These are phyloP conservation scores for Carex sylvatica DNA, from an alignment of 202 grass and related monocot species.

Conservation along the genomic window DNA sequence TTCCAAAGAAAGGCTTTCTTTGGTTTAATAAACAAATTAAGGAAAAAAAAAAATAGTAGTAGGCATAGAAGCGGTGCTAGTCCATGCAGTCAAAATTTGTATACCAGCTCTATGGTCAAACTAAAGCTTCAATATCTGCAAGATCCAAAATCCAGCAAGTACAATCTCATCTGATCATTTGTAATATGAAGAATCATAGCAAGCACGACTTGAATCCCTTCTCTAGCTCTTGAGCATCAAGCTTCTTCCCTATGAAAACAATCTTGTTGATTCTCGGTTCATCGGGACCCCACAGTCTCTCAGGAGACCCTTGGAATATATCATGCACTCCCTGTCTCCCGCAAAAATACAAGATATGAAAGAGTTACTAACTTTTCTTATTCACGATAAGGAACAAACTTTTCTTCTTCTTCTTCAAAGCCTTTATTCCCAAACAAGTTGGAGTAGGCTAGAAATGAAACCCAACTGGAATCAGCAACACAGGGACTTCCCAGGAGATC, in stretches of 20 bases:
- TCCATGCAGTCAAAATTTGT: constrained; percentile 4
- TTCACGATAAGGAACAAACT: background rate
- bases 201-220: constrained; percentile 91
- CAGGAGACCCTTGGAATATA: constrained; percentile 98
- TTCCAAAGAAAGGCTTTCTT: background rate
- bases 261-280: constrained; percentile 91
- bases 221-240: constrained; percentile 77
- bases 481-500: too few species aligned
- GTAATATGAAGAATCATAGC: constrained; percentile 16
- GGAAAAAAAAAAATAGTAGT: background rate
- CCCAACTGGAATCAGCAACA: too few species aligned
- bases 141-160: background rate
- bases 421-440: too few species aligned
- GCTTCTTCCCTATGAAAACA: constrained; percentile 92
- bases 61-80: background rate
- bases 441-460: too few species aligned
- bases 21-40: background rate
- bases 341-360: background rate
- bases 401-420: too few species aligned
- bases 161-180: constrained; percentile 8
- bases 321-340: constrained; percentile 82
- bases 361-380: background rate
- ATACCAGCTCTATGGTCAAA: constrained; percentile 15
- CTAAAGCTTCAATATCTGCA: background rate
- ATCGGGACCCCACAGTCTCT: constrained; percentile 75